Conservation (phyloP, 352 stramenopile genomes). For the Plasmopara viticola region DNA sequence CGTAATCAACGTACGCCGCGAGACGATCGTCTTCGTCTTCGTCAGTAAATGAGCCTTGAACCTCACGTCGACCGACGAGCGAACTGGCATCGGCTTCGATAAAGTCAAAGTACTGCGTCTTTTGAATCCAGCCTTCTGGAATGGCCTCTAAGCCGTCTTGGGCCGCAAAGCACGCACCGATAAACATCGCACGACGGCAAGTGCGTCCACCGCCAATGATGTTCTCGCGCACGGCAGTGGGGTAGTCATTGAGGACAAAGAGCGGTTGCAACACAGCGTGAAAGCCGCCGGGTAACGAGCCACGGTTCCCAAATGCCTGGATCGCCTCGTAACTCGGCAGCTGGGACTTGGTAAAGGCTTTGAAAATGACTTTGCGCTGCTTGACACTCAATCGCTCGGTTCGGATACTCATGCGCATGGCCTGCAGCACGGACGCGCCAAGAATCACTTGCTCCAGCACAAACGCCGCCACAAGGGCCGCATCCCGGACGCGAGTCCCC, state of each 20-base stretch:
- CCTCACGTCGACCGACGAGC: constrained; percentile 56
- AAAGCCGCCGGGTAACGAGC: constrained; percentile 58
- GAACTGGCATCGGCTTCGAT: constrained; percentile 71
- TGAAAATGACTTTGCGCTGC: constrained; percentile 81
- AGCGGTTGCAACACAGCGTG: constrained; percentile 69
- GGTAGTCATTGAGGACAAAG: constrained; percentile 75
- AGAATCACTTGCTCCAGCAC: constrained; percentile 78
- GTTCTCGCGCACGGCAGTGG: constrained; percentile 72
- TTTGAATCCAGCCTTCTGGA: constrained; percentile 66
- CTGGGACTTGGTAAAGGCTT: constrained; percentile 80
- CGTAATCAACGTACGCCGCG: constrained; percentile 59
- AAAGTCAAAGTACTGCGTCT: constrained; percentile 78
- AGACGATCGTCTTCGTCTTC: constrained; percentile 37
- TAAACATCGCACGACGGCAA: constrained; percentile 75
- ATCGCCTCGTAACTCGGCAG: constrained; percentile 75
- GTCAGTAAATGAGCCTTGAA: constrained; percentile 49
- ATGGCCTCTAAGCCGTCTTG: constrained; percentile 65
- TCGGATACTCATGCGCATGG: constrained; percentile 80
- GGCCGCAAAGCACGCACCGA: constrained; percentile 71
- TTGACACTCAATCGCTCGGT: constrained; percentile 72
- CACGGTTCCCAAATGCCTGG: constrained; percentile 79
- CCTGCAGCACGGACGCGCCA: constrained; percentile 64
- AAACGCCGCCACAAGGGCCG: constrained; percentile 63
- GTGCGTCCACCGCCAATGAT: constrained; percentile 75
- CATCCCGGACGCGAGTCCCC: constrained; percentile 60